Base-by-base conservation (phyloP, 1,284 basidiomycete species). In the Marasmius sp. region DNA sequence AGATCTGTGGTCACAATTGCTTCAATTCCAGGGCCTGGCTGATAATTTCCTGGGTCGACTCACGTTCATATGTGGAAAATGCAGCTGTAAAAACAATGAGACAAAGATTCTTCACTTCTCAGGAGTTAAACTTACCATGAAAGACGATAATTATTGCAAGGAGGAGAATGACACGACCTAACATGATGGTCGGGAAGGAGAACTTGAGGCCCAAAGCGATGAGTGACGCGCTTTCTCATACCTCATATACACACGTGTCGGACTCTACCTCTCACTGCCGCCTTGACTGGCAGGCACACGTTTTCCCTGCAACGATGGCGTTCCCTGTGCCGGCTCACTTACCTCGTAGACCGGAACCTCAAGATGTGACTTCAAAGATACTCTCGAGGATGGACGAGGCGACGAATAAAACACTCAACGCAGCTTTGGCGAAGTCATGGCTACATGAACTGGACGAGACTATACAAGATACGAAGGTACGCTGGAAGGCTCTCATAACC, bases 281-380 rank as follows among this genome's bases (percentile, higher is more conserved):
- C 58, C 58, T 41, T 60, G 41, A 37, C 27, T 49, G 27, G 56
- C 45, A 37, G 52, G 52, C 52, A 49, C 27, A 49, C 48, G 27
- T 27, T 37, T 53, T 33, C 45, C 39, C 50, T 48, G 56, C 60
- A 43, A 61, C 63, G 67, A 92, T 92, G 89, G 85, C 89, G 41
- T 91, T 91, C 72, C 84, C 85, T 59, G 69, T 90, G 64, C 89
- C 89, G 63, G 72, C 83, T 16, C 89, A 92, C 74, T 78, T 91
- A 48, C 89, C 89, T 33, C 83, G 85, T 55, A 75, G 74, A 65
- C 75, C 79, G 59, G 70, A 75, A 65, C 77, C 80, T 43, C 82
- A 85, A 66, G 88, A 91, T 74, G 81, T 87, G 9, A 87, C 89
- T 16, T 88, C 88, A 0, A 79, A 80, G 61, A 84, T 93, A 37